A percentile compares a stretch with the other conserved stretches of the same genome.
These are phyloP conservation scores for Rosa multiflora DNA, from an alignment of 306 rosid genomes.

Conservation along the genomic window DNA sequence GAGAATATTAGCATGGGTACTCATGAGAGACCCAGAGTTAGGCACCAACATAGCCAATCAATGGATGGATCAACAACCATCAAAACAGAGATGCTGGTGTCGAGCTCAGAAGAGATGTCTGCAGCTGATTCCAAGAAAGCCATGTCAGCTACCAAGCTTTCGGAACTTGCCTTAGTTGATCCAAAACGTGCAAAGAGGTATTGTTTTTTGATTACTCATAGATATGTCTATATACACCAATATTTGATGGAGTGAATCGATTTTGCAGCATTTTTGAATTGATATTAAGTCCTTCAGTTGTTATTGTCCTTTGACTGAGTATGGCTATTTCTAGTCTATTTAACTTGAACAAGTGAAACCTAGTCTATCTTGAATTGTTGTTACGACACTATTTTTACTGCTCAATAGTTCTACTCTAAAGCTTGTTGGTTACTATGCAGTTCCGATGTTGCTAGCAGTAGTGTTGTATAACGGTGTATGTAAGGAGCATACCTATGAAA, in stretches of 20 bases:
- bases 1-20: conserved; percentile 42
- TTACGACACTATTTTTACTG: background rate
- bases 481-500: background rate
- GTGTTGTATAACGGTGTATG: background rate
- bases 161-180: conserved; percentile 86
- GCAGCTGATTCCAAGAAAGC: conserved; percentile 78
- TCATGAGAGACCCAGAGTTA: conserved; percentile 73
- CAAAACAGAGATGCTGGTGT: conserved; percentile 74
- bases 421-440: background rate
- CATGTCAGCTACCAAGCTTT: conserved; percentile 84
- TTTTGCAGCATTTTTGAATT: background rate
- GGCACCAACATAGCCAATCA: conserved; percentile 97
- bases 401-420: background rate
- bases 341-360: background rate
- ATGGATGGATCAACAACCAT: conserved; percentile 92
- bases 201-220: conserved; percentile 4
- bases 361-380: background rate
- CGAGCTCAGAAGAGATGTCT: conserved; percentile 68
- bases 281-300: background rate
- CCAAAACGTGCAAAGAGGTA: conserved; percentile 98
- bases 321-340: background rate
- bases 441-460: background rate
- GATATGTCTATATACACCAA: background rate
- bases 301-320: background rate
- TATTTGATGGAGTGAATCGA: background rate